These are phyloP conservation scores for Verruconis gallopava DNA, from an alignment of 2,329 filamentous ascomycete species.

Conservation along the genomic window DNA sequence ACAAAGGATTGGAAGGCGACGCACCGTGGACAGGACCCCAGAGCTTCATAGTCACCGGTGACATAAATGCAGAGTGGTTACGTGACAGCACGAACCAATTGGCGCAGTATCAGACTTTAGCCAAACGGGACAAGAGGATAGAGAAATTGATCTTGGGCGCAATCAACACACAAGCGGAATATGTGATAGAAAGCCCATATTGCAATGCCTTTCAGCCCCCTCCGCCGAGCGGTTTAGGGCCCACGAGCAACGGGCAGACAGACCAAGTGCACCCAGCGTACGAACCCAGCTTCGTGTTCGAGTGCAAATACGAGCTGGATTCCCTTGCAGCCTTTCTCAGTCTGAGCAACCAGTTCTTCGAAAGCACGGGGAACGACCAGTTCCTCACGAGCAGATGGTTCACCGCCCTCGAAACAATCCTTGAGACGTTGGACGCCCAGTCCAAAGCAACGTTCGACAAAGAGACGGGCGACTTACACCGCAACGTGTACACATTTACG, in stretches of 20 bases:
- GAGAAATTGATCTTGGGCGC: conserved; percentile 75
- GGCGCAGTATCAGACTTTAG: conserved; percentile 73
- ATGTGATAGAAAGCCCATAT: conserved; percentile 86
- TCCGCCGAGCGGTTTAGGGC: conserved; percentile 59
- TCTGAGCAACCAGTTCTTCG: conserved; percentile 74
- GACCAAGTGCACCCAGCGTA: conserved; percentile 79
- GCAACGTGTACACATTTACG: conserved; percentile 79
- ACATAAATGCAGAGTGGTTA: conserved; percentile 88
- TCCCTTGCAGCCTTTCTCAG: conserved; percentile 85
- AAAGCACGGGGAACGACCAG: conserved; percentile 61
- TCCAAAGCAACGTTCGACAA: conserved; percentile 68
- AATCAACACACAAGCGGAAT: conserved; percentile 92
- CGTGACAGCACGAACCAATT: conserved; percentile 90
- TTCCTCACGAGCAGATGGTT: conserved; percentile 74
- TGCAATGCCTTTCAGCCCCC: conserved; percentile 98
- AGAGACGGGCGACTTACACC: conserved; percentile 45
- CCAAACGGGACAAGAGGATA: conserved; percentile 67
- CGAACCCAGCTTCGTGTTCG: conserved; percentile 75
- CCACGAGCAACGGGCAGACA: conserved; percentile 65
- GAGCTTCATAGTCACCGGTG: conserved; percentile 85
- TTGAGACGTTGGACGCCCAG: conserved; percentile 65
- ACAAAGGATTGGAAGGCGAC: conserved; percentile 31
- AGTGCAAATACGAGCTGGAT: conserved; percentile 98
- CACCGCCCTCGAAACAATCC: conserved; percentile 58
- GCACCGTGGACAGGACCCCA: conserved; percentile 72